Conservation (phyloP, 495 filamentous ascomycete genomes). For the Margaritispora aquatica region DNA sequence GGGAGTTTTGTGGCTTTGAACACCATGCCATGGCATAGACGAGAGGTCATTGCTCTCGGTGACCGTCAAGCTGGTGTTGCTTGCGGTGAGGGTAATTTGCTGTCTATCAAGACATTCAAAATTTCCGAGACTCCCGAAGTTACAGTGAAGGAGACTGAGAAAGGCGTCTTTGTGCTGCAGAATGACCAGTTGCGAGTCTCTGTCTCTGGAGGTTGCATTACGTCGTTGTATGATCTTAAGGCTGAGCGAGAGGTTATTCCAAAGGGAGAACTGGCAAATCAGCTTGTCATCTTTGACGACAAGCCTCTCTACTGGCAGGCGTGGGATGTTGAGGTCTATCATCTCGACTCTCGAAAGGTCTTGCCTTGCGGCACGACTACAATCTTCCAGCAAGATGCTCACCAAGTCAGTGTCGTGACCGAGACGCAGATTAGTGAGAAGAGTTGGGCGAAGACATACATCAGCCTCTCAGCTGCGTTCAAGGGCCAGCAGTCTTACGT, state of each 20-base stretch:
- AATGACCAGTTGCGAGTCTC: constrained; percentile 69
- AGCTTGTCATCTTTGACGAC: constrained; percentile 94
- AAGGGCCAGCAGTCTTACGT: constrained; percentile 61
- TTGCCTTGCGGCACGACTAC: constrained; percentile 57
- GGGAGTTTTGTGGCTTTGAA: constrained; percentile 54
- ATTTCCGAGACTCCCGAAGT: constrained; percentile 41
- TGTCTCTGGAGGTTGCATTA: constrained; percentile 69
- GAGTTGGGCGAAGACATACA: constrained; percentile 80
- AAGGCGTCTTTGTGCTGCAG: constrained; percentile 69
- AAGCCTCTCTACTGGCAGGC: constrained; percentile 99
- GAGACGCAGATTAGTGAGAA: constrained; percentile 80
- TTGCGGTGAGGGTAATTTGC: constrained; percentile 38
- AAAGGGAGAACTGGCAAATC: constrained; percentile 75
- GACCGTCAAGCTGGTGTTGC: constrained; percentile 37
- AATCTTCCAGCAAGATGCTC: constrained; percentile 64
- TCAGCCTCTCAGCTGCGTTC: constrained; percentile 66
- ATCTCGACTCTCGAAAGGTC: constrained; percentile 79
- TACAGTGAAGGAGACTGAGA: constrained; percentile 54
- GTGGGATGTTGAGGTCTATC: constrained; percentile 97
- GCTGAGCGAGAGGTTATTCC: constrained; percentile 71
- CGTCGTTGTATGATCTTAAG: constrained; percentile 69
- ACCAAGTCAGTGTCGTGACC: constrained; percentile 72
- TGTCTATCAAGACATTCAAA: constrained; percentile 44
- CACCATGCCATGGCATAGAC: constrained; percentile 76
- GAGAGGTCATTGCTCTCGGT: constrained; percentile 61